Percentiles rank a stretch among this genome's conserved stretches.
Conservation (phyloP, 2,329 filamentous ascomycete genomes). For the Monosporascus sp. region DNA sequence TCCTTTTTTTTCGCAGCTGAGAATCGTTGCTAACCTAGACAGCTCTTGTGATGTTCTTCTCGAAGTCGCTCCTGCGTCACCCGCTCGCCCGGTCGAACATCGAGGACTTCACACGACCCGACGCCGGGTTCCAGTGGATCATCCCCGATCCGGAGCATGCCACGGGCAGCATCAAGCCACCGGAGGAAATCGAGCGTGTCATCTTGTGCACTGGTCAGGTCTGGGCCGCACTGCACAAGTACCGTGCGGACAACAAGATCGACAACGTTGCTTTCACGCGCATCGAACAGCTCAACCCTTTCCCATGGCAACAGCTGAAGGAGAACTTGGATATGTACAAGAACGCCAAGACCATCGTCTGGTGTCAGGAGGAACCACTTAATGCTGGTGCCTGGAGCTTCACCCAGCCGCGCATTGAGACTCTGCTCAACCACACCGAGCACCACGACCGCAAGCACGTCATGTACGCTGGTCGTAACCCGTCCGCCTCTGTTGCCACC, state of each 20-base stretch:
- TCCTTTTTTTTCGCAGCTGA: not conserved
- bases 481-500: constrained; percentile 89
- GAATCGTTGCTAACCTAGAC: constrained; percentile 18
- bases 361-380: constrained; percentile 94
- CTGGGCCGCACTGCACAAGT: constrained; percentile 82
- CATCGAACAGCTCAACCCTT: constrained; percentile 96
- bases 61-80: constrained; percentile 91
- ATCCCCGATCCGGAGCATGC: constrained; percentile 85
- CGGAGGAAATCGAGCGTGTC: constrained; percentile 87
- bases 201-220: constrained; percentile 94
- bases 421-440: constrained; percentile 85
- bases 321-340: constrained; percentile 96
- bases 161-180: constrained; percentile 65
- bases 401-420: constrained; percentile 96
- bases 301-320: constrained; percentile 95
- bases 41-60: constrained; percentile 98
- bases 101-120: constrained; percentile 76
- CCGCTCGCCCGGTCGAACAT: constrained; percentile 84
- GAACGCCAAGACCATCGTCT: constrained; percentile 96
- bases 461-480: constrained; percentile 92
- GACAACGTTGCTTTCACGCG: constrained; percentile 91
- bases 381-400: constrained; percentile 97
- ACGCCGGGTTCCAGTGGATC: constrained; percentile 95
- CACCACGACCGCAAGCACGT: constrained; percentile 92
- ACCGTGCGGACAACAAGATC: constrained; percentile 80